Base-by-base conservation (phyloP, 1,139 yeast genomes). In the Taphrina flavorubra region DNA sequence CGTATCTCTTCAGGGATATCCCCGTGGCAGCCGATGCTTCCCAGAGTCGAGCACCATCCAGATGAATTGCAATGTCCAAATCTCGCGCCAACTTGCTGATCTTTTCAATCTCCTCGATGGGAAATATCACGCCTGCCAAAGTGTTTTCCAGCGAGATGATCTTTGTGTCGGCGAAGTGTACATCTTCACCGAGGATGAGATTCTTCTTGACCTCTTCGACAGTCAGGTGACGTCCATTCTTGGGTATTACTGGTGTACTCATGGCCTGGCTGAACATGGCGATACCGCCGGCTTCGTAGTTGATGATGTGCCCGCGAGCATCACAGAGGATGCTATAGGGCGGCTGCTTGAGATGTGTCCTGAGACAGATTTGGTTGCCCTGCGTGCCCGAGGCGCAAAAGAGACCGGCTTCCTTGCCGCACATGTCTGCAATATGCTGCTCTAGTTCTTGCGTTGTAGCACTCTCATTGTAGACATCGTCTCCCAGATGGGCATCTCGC, bases 1-100 rank as follows among this genome's bases (percentile, higher is more conserved):
- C 90, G 78, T 88, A 91, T 76, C 90, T 92, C 60, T 79, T 79
- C 70, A 92, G 79, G 13, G 90, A 79, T 51, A 90, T 81, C 8
- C 89, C 92, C 36, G 96, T 85, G 62, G 84, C 94, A 7, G 84
- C 89, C 40, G 87, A 81, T 1, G 97, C 97, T 76, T 92, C 91
- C 95, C 96, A 92, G 71, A 92, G 81, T 74, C 98, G 84, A n/a
- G 98, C 98, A 72, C 98, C 98, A 76, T 92, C 98, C 75, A 92
- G 85, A 77, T 92, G 98, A 75, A 92, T 80, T 73, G 81, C 83
- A 72, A 92, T 81, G 69, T 84, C 84, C 74, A 88, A 83, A n/a
- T 59, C 63, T 71, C 83, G 81, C 73, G 96, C 91, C 82, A 90
- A 91, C 69, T 80, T 82, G 67, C 90, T 84, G 74, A 92, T 92